Evolutionary conservation across 805 yeast species (phyloP).

Genomic region (Tetrapisispora pingtungensis): DNA sequence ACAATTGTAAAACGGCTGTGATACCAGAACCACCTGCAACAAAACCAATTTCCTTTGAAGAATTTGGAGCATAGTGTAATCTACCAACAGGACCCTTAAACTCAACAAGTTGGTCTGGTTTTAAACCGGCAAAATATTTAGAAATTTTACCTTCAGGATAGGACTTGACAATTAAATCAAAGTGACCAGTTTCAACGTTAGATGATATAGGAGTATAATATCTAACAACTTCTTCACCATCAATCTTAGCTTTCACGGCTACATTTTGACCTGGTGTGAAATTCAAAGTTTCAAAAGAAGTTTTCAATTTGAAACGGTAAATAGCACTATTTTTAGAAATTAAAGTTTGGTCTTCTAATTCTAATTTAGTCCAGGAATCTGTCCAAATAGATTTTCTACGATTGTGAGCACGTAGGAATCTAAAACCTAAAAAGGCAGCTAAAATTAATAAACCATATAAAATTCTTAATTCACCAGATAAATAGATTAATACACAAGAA

Average conservation of each 20-base stretch:
- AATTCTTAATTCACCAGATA: constrained; percentile 24
- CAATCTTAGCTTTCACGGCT: constrained; percentile 41
- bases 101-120: constrained; percentile 54
- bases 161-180: constrained; percentile 69
- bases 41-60: constrained; percentile 54
- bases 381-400: constrained; percentile 38
- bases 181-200: constrained; percentile 58
- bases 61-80: constrained; percentile 48
- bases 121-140: constrained; percentile 51
- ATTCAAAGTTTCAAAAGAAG: constrained; percentile 50
- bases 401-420: constrained; percentile 30
- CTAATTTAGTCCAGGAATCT: constrained; percentile 53
- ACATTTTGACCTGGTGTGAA: constrained; percentile 71
- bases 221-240: constrained; percentile 35
- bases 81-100: constrained; percentile 77
- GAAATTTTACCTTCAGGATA: constrained; percentile 65
- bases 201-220: constrained; percentile 73
- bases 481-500: constrained; percentile 41
- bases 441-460: constrained; percentile 30
- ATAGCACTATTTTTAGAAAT: constrained; percentile 61
- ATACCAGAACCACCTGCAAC: constrained; percentile 86
- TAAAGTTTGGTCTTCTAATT: constrained; percentile 63
- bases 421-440: constrained; percentile 31
- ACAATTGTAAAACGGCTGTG: constrained; percentile 79
- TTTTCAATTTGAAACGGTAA: constrained; percentile 57